Conservation (phyloP, 2,329 filamentous ascomycete genomes). For the Pseudocercospora pini-densiflorae region DNA sequence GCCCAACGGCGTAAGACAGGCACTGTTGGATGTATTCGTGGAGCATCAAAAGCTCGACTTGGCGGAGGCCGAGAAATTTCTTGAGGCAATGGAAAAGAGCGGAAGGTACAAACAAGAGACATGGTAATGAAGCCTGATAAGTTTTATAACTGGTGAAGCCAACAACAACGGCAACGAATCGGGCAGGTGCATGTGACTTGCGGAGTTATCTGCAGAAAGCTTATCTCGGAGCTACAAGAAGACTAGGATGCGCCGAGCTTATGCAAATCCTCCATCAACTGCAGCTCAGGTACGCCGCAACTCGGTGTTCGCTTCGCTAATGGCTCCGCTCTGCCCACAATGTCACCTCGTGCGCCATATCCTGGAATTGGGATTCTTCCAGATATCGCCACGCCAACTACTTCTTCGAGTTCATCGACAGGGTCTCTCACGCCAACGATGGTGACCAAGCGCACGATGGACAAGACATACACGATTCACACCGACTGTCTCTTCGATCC, state of each 20-base stretch:
- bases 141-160: neutral
- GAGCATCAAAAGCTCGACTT: constrained; percentile 44
- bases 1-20: constrained; percentile 71
- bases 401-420: neutral
- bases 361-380: neutral
- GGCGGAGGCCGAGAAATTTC: constrained; percentile 64
- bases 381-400: neutral
- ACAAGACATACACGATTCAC: constrained; percentile 43
- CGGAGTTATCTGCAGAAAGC: neutral
- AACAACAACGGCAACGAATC: neutral
- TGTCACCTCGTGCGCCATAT: neutral
- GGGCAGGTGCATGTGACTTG: neutral
- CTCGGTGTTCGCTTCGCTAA: neutral
- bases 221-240: neutral
- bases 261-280: constrained; percentile 1
- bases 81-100: constrained; percentile 60
- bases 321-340: neutral
- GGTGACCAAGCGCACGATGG: constrained; percentile 14
- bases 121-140: constrained; percentile 53
- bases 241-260: constrained; percentile 2
- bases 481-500: constrained; percentile 56
- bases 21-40: constrained; percentile 65
- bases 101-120: constrained; percentile 72
- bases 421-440: neutral
- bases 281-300: neutral